Evolutionary conservation across 805 yeast species (phyloP).

Genomic region (Lipomyces anomalus): DNA sequence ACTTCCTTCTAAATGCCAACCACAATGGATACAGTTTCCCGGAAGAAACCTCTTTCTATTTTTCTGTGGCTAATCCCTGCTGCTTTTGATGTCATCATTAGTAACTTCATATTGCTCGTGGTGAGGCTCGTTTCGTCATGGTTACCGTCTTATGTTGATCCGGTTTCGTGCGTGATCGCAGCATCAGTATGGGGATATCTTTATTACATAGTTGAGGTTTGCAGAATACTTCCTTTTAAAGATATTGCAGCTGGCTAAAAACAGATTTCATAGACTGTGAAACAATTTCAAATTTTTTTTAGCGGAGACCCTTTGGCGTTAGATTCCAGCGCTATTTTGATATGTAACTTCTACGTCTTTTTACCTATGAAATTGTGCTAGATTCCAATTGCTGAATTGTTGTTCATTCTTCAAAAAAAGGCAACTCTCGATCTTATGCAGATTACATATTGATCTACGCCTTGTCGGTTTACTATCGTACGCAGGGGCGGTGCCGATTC

Average conservation of each 20-base stretch:
- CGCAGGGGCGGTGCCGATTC: constrained; percentile 13
- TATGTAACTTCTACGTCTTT: constrained; percentile 5
- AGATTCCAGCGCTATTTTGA: constrained; percentile 9
- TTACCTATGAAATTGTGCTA: neutral
- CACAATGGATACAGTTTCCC: constrained; percentile 5
- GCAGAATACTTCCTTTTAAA: neutral
- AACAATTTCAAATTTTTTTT: constrained; percentile 15
- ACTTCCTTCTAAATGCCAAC: too few relatives aligned
- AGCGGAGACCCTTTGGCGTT: constrained; percentile 19
- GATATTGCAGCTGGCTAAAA: neutral
- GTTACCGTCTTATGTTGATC: neutral
- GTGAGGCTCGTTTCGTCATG: neutral
- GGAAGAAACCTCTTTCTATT: constrained; percentile 1
- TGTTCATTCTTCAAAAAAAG: constrained; percentile 2
- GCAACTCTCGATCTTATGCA: constrained; percentile 12
- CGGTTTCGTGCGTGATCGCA: constrained; percentile 3
- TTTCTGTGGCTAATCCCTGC: neutral
- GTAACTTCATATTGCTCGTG: constrained; percentile 1
- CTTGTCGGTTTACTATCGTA: constrained; percentile 9
- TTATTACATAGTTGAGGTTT: constrained; percentile 13
- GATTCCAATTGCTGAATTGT: neutral
- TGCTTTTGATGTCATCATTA: constrained; percentile 1
- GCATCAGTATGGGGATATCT: constrained; percentile 20
- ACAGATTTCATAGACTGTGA: constrained; percentile 8
- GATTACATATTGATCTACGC: constrained; percentile 17